Evolutionary conservation across 345 rosid species (phyloP).

Genomic region (Eucalyptus marginata): DNA sequence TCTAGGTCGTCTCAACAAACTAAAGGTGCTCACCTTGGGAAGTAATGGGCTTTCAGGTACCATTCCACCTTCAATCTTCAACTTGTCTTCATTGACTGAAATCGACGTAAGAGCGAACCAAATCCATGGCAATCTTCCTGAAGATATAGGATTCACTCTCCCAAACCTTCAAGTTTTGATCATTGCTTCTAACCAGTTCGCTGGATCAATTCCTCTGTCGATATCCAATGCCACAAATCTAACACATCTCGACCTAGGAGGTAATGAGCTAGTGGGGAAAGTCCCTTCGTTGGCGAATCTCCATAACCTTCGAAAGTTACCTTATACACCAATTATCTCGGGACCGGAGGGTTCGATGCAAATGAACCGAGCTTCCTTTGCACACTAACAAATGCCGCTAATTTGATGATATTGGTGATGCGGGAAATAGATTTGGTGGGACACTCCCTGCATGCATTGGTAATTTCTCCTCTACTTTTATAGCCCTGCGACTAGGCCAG

Average conservation of each 20-base stretch:
- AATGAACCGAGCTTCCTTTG: constrained; percentile 3
- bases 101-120: background rate
- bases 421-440: background rate
- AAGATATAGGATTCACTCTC: background rate
- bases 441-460: background rate
- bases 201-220: background rate
- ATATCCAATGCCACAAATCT: constrained; percentile 2
- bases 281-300: constrained; percentile 4
- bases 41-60: background rate
- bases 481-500: background rate
- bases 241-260: background rate
- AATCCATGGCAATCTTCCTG: constrained; percentile 11
- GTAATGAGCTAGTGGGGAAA: background rate
- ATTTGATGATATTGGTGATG: background rate
- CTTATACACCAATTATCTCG: background rate
- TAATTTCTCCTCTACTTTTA: background rate
- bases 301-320: background rate
- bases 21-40: background rate
- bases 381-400: background rate
- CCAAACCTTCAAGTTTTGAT: background rate
- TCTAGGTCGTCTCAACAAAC: background rate
- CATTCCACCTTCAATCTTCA: constrained; percentile 13
- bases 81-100: background rate
- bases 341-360: background rate
- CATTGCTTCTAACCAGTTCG: background rate